Percentiles rank a stretch among this genome's conserved stretches.
Evolutionary conservation across 2,329 filamentous ascomycete genomes (phyloP).

Genomic region (Colletotrichum sp.): DNA sequence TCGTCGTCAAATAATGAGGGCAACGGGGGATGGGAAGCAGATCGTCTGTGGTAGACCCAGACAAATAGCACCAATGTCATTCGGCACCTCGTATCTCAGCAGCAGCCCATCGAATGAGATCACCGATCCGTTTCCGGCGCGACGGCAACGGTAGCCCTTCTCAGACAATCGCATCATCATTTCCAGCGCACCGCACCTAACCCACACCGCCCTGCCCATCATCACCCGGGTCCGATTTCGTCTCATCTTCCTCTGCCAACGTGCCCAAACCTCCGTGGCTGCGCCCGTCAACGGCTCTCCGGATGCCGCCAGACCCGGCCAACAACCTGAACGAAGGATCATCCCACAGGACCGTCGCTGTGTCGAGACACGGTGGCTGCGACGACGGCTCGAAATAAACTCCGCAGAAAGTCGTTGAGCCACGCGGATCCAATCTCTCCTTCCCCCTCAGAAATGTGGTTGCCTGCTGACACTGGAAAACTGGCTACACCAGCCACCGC

Average conservation of each 20-base stretch:
- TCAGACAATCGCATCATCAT: background rate
- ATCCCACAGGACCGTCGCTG: background rate
- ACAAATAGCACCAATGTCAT: background rate
- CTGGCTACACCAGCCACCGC: background rate
- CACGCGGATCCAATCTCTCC: background rate
- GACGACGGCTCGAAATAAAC: conserved; percentile 7
- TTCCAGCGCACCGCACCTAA: background rate
- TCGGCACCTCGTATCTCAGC: background rate
- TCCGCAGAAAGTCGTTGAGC: background rate
- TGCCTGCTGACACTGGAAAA: background rate
- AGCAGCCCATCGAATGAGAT: background rate
- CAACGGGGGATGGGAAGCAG: background rate
- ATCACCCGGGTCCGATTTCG: background rate
- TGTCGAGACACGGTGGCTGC: background rate
- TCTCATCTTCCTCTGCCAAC: background rate
- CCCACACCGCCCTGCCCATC: background rate
- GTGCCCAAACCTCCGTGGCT: background rate
- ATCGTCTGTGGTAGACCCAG: background rate
- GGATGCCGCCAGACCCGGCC: background rate
- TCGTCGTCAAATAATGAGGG: background rate
- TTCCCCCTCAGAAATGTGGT: background rate
- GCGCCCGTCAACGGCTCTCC: background rate
- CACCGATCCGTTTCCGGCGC: background rate
- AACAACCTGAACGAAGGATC: background rate
- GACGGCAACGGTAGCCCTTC: background rate